Conservation (phyloP, 78 protist species). For the Isochrysis galbana region DNA sequence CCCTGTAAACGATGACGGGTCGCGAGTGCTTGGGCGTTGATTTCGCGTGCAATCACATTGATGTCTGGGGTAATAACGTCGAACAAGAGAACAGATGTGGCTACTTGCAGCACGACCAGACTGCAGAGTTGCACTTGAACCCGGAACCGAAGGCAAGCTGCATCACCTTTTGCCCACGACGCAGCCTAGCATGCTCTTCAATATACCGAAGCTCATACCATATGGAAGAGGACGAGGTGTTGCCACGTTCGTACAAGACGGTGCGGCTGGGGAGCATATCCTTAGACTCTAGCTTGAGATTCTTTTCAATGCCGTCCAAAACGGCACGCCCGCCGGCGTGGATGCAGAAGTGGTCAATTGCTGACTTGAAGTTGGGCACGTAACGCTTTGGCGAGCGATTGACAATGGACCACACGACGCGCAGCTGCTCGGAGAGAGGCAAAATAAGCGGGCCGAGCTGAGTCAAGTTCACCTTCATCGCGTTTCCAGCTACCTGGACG, state of each 20-base stretch:
- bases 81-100: no score
- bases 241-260: neutral
- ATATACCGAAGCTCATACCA: conserved; percentile 32
- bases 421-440: conserved; percentile 75
- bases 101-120: neutral
- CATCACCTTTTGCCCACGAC: neutral
- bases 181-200: neutral
- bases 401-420: neutral
- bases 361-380: conserved; percentile 71
- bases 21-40: no score
- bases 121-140: conserved; percentile 40
- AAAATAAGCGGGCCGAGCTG: conserved; percentile 78
- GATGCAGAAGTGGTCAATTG: conserved; percentile 21
- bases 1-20: no score
- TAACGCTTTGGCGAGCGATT: conserved; percentile 12
- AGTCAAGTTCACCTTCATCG: conserved; percentile 71
- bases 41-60: no score
- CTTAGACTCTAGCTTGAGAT: neutral
- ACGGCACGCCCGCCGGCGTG: conserved; percentile 53
- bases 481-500: conserved; percentile 65
- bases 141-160: conserved; percentile 39
- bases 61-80: no score
- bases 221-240: conserved; percentile 29
- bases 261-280: conserved; percentile 1
- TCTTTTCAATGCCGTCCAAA: conserved; percentile 15